Percentiles rank a stretch among this genome's conserved stretches.
phyloP scores from a whole-genome alignment of 768 basidiomycete genomes.

The Lactifluus pinguis region DNA sequence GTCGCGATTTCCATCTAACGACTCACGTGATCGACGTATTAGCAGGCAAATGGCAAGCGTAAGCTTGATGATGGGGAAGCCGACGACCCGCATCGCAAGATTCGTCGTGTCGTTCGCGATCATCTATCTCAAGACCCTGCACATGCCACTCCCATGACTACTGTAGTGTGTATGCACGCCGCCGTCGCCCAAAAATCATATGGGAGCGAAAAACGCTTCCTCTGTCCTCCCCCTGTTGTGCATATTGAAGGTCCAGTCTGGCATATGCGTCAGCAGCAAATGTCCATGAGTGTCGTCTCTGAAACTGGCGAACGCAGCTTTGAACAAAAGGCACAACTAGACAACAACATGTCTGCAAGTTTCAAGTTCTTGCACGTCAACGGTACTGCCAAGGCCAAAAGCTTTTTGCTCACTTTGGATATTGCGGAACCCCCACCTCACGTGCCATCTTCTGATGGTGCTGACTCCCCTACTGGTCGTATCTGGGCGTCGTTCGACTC shows the following conservation, averaged over 20 bases:
- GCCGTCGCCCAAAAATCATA: conserved; percentile 96
- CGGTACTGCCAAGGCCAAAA: conserved; percentile 82
- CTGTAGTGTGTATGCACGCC: conserved; percentile 82
- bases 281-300: conserved; percentile 80
- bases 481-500: conserved; percentile 91
- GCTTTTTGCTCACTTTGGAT: conserved; percentile 78
- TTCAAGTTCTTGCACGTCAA: conserved; percentile 91
- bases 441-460: conserved; percentile 31
- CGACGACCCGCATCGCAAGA: conserved; percentile 64
- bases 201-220: conserved; percentile 89
- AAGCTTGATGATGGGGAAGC: conserved; percentile 59
- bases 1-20: background rate
- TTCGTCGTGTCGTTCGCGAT: conserved; percentile 76
- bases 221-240: conserved; percentile 89
- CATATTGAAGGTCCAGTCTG: conserved; percentile 84
- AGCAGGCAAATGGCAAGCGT: conserved; percentile 47
- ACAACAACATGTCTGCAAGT: conserved; percentile 76
- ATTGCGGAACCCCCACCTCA: conserved; percentile 65
- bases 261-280: conserved; percentile 72
- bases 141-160: conserved; percentile 81
- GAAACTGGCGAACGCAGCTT: conserved; percentile 77
- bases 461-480: conserved; percentile 42
- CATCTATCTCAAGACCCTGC: conserved; percentile 68
- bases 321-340: conserved; percentile 76
- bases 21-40: conserved; percentile 18